Base-by-base conservation (phyloP, 2,329 filamentous ascomycete genomes). In the Fusarium tricinctum region DNA sequence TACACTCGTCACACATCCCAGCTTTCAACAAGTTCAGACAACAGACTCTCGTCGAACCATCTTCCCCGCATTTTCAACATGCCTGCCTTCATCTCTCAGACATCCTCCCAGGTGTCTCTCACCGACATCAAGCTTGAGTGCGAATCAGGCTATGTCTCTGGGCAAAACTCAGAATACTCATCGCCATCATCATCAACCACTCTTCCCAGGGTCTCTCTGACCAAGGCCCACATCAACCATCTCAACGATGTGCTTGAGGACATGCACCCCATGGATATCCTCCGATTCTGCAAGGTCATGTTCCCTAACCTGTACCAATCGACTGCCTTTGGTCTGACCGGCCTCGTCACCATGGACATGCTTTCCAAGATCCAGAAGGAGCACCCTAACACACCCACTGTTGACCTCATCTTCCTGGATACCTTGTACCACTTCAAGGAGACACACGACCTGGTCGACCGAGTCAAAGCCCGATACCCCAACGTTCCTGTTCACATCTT, bases 261-360 rank as follows among this genome's bases (percentile, higher is more conserved):
- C 76, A 92, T 98, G 80, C 89, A 94, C 77, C 93, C 96, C 65
- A 86, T 95, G 86, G 95, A 97, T 70, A 91, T 98, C 74, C 88
- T 99, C 64, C 91, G 90, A 81, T 97, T 97, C 92, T 93, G 91
- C 85, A 92, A 95, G 77, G 90, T 92, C 73, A 91, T 95, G 73
- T 91, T 99, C 74, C 96, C 96, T 75, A 91, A 91, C 77, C 88
- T 98, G 44, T 97, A 89, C 82, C 92, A 96, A 81, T 93, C 92
- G 43, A 95, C 92, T 14, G 92, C 92, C 57, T 95, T 95, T 76
- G 92, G 92, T 53, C 81, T 95, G 66, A 92, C 92, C 3, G 93
- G 93, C 43, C 88, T 96, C 33, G 92, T 90, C 69, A 94, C 92
- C 62, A 85, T 96, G 76, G 93, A 97, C 81, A 94, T 96, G 89